Evolutionary conservation across 2,329 filamentous ascomycete species (phyloP), one percentile per base, ranked within the genome.

Genomic region (Botryotinia globosa): DNA sequence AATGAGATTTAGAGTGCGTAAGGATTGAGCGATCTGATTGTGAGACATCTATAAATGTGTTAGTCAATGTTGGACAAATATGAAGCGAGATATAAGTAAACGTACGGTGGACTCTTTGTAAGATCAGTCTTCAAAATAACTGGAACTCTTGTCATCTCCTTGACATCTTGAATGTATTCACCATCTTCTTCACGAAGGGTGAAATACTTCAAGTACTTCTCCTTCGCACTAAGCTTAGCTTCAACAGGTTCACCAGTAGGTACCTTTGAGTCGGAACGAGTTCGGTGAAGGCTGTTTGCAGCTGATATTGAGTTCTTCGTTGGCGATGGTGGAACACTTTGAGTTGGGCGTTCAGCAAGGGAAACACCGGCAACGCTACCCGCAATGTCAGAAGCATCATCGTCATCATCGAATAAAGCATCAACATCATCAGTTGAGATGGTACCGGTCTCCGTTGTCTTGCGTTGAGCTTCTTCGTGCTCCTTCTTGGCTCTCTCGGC

Each of bases 71-170:
- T 45, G 25, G 44, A 42, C 32, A 56, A n/a, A 14, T 51, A 34
- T 8, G 61, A 64, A 22, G n/a, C 22, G 6, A 37, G 29, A 22
- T 42, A 32, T 42, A 42, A 18, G 16, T 51, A 48, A 65, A 95
- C 96, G 90, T 92, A 99, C 94, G 96, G 96, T 84, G 96, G 96
- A 85, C 95, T 98, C 92, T 99, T 99, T 85, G 88, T 93, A 80
- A 99, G 88, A 85, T 99, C 96, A 77, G 96, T 98, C 90, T 97
- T 98, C 80, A 99, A 85, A 82, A 99, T 97, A 77, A 99, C 92
- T n/a, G 96, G 96, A 74, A 99, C 92, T 78, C 95, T 89, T 61
- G 94, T 95, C 94, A 99, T 98, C 86, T 99, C 96, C 73, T 91
- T 94, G 77, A 99, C 94, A 82, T 99, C 96, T 84, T 99, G 96